Percentiles rank a stretch among this genome's conserved stretches.
These are phyloP conservation scores for Capsicum baccatum DNA, from an alignment of 257 asterid species.

Conservation along the genomic window DNA sequence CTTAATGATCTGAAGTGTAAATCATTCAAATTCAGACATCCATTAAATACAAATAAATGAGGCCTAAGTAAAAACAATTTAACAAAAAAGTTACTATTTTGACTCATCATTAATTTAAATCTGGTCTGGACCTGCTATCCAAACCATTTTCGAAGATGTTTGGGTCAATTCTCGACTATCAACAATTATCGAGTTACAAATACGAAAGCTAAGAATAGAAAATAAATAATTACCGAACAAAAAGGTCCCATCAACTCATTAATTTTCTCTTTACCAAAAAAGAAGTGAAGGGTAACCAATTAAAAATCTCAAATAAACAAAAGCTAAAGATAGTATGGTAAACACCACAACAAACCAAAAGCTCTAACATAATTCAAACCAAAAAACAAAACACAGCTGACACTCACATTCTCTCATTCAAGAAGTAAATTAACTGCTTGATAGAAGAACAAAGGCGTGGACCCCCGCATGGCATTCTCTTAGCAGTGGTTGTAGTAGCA, in stretches of 20 bases:
- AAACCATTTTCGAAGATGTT: background rate
- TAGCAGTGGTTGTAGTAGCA: constrained; percentile 69
- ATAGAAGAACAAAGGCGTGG: constrained; percentile 79
- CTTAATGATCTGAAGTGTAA: no score
- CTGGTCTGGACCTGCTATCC: no score
- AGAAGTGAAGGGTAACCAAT: background rate
- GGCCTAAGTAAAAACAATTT: no score
- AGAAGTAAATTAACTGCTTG: constrained; percentile 39
- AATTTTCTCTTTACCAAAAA: background rate
- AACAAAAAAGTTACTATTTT: no score
- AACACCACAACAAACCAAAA: background rate
- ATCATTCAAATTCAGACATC: no score
- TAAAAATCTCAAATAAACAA: background rate
- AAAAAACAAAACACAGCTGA: background rate
- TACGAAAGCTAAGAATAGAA: background rate
- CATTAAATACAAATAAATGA: no score
- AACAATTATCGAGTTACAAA: constrained; percentile 17
- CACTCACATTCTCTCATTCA: background rate
- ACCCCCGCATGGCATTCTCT: constrained; percentile 74
- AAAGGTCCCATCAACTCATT: constrained; percentile 8
- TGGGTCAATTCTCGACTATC: background rate
- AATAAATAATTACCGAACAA: background rate
- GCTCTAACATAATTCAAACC: background rate
- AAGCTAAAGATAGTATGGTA: constrained; percentile 4
- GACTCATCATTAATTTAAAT: no score